phyloP scores from a whole-genome alignment of 2,329 filamentous ascomycete genomes.

The Diaporthe sp. region DNA sequence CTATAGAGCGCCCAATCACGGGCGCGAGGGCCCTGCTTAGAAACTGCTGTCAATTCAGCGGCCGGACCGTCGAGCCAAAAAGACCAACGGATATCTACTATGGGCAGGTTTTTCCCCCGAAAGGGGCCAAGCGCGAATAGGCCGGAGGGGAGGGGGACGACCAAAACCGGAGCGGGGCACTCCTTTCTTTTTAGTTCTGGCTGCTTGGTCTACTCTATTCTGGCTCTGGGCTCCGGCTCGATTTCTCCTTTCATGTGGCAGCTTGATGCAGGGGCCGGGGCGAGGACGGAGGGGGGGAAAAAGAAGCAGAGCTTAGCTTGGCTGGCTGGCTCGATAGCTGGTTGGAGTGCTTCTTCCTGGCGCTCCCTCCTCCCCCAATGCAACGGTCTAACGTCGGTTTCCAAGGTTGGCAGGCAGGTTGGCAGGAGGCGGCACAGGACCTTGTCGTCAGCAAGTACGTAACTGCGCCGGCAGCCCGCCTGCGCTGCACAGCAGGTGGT shows the following conservation, averaged over 20 bases:
- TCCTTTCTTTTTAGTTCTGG: conserved; percentile 15
- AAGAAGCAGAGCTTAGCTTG: not conserved
- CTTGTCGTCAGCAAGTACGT: conserved; percentile 22
- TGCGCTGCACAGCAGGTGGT: not conserved
- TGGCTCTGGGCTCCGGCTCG: not conserved
- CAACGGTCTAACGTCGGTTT: conserved; percentile 19
- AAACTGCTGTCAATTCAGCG: not conserved
- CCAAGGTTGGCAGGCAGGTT: conserved; percentile 13
- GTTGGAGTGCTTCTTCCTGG: no score
- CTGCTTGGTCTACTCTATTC: not conserved
- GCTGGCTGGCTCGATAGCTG: not conserved
- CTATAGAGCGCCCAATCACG: not conserved
- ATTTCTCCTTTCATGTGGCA: conserved; percentile 18
- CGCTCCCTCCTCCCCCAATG: no score
- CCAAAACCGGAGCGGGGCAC: conserved; percentile 22
- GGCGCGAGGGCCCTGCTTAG: not conserved
- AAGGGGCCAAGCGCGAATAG: conserved; percentile 10
- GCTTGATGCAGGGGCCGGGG: conserved; percentile 23
- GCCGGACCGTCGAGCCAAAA: conserved; percentile 27
- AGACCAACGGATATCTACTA: not conserved
- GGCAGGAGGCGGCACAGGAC: conserved; percentile 27
- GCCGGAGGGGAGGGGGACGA: not conserved
- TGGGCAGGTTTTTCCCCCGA: not conserved
- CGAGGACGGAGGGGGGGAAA: not conserved
- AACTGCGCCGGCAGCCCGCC: conserved; percentile 1